These are phyloP conservation scores for Calonectria fujianensis DNA, from an alignment of 2,329 filamentous ascomycete species.

Conservation along the genomic window DNA sequence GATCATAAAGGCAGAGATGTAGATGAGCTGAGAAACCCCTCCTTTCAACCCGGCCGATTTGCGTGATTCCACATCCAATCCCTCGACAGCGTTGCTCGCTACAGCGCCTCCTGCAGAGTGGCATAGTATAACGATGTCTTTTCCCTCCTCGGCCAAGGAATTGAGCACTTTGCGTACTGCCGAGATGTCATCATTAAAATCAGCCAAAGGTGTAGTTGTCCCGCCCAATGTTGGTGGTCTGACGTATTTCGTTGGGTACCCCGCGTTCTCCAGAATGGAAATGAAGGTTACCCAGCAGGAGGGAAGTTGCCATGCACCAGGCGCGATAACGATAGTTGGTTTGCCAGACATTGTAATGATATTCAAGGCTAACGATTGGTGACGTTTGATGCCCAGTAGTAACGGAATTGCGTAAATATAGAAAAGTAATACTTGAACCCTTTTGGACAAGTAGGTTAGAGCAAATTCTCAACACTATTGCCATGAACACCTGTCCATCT, in stretches of 20 bases:
- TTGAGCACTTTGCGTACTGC: background rate
- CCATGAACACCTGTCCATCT: background rate
- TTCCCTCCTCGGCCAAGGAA: background rate
- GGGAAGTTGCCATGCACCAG: constrained; percentile 30
- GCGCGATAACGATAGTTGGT: constrained; percentile 12
- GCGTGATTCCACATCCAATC: background rate
- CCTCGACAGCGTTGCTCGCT: constrained; percentile 20
- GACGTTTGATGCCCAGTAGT: too few species aligned
- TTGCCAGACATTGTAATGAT: background rate
- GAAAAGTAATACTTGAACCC: too few species aligned
- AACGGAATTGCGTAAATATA: background rate
- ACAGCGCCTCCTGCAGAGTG: constrained; percentile 24
- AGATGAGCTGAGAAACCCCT: constrained; percentile 12
- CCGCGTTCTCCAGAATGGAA: background rate
- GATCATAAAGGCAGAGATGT: constrained; percentile 27
- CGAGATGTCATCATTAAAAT: constrained; percentile 2
- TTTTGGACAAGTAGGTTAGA: background rate
- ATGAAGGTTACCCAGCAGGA: constrained; percentile 22
- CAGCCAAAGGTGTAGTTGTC: constrained; percentile 15
- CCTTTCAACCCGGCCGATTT: background rate
- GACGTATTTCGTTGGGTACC: constrained; percentile 18
- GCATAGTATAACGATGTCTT: background rate
- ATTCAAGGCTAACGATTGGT: too few species aligned
- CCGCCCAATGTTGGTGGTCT: constrained; percentile 20
- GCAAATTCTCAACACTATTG: background rate